phyloP scores from a whole-genome alignment of 2,329 filamentous ascomycete species.

The Fusarium sp. region DNA sequence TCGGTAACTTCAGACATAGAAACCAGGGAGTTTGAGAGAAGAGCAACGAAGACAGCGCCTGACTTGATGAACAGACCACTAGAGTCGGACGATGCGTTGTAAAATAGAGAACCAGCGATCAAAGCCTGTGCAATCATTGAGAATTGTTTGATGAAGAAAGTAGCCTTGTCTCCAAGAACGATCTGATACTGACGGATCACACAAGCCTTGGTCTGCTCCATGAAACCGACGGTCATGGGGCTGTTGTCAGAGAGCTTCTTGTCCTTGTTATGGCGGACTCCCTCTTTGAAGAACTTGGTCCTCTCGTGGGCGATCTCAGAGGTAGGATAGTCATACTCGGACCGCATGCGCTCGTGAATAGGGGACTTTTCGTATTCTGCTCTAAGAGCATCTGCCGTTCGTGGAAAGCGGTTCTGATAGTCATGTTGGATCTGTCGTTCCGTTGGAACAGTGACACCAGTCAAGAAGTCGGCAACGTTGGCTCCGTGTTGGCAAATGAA shows the following conservation, averaged over 20 bases:
- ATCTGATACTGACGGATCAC: slow-evolving; percentile 73
- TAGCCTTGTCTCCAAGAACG: slow-evolving; percentile 71
- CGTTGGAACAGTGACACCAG: slow-evolving; percentile 72
- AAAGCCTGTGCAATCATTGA: slow-evolving; percentile 69
- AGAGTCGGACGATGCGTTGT: slow-evolving; percentile 67
- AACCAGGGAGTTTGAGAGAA: slow-evolving; percentile 71
- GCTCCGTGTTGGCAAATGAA: slow-evolving; percentile 71
- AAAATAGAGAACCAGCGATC: slow-evolving; percentile 75
- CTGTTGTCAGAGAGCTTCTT: slow-evolving; percentile 64
- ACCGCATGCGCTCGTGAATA: slow-evolving; percentile 61
- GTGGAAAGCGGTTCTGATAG: slow-evolving; percentile 55
- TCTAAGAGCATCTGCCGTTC: slow-evolving; percentile 58
- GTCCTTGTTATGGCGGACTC: slow-evolving; percentile 65
- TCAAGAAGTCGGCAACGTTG: slow-evolving; percentile 74
- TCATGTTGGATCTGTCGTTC: slow-evolving; percentile 70
- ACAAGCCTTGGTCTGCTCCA: slow-evolving; percentile 66
- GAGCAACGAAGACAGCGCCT: slow-evolving; percentile 72
- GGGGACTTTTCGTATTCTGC: slow-evolving; percentile 62
- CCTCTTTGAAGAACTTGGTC: slow-evolving; percentile 65
- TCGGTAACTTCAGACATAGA: slow-evolving; percentile 75
- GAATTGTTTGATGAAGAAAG: slow-evolving; percentile 71
- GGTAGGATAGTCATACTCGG: slow-evolving; percentile 68
- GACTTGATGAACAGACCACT: slow-evolving; percentile 72
- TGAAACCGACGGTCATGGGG: slow-evolving; percentile 66
- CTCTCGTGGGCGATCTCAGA: slow-evolving; percentile 59